phyloP scores from a whole-genome alignment of 2,329 filamentous ascomycete genomes.

The Pseudogymnoascus sp. region DNA sequence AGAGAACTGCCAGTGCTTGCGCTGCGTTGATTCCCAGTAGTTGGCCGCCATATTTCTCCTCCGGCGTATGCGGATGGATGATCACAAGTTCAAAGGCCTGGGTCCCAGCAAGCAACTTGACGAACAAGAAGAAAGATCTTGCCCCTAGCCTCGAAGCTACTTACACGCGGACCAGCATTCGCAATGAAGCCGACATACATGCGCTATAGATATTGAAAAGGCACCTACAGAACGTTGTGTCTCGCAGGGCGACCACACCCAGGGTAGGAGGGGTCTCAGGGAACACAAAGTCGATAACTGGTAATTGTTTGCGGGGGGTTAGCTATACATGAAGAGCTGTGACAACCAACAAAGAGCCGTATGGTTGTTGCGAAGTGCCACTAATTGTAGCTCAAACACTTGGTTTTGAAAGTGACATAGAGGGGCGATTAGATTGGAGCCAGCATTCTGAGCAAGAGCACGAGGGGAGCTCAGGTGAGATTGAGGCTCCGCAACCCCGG shows the following conservation, averaged over 20 bases:
- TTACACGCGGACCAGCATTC: neutral
- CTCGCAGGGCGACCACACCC: neutral
- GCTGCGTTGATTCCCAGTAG: constrained; percentile 94
- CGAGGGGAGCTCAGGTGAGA: neutral
- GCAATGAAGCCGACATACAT: neutral
- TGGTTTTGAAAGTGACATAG: constrained; percentile 1
- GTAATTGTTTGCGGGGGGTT: neutral
- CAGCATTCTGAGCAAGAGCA: neutral
- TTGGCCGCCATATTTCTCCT: constrained; percentile 69
- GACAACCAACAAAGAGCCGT: constrained; percentile 2
- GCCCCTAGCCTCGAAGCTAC: neutral
- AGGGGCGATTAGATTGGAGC: constrained; percentile 2
- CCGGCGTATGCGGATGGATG: neutral
- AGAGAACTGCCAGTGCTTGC: constrained; percentile 82
- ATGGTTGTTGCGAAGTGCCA: neutral
- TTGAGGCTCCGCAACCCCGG: constrained; percentile 5
- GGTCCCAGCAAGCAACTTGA: neutral
- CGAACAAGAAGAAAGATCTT: neutral
- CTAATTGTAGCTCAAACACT: neutral
- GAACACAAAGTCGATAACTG: neutral
- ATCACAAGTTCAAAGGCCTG: neutral
- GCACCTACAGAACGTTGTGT: constrained; percentile 2
- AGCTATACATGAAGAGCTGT: constrained; percentile 5
- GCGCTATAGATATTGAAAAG: constrained; percentile 3
- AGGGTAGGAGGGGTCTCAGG: neutral